Conservation (phyloP, 139 green algal species). For the Spirogloea muscicola region DNA sequence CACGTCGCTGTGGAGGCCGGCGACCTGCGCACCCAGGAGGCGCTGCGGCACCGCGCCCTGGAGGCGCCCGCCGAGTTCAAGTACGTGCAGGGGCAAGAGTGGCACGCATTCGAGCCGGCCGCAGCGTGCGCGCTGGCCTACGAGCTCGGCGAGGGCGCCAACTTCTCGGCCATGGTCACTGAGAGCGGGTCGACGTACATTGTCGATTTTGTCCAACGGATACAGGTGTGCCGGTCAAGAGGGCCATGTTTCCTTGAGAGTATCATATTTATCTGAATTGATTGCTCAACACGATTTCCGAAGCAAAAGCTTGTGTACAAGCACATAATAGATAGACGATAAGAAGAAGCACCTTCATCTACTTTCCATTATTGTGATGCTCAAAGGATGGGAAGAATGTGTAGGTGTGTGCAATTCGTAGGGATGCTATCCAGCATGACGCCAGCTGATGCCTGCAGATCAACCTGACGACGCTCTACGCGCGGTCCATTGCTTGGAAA, state of each 20-base stretch:
- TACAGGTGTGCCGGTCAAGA: constrained; percentile 10
- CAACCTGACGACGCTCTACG: constrained; percentile 20
- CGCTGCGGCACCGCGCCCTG: constrained; percentile 11
- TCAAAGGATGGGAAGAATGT: background rate
- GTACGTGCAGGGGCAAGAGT: constrained; percentile 14
- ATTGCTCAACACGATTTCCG: no score
- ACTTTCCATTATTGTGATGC: background rate
- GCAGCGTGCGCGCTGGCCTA: constrained; percentile 16
- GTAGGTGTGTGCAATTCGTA: background rate
- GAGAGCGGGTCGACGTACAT: constrained; percentile 30
- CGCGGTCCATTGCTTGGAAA: constrained; percentile 27
- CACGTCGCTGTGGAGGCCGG: constrained; percentile 16
- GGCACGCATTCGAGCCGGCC: constrained; percentile 22
- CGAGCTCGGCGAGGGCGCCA: constrained; percentile 34
- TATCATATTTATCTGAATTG: background rate
- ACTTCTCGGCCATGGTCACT: constrained; percentile 15
- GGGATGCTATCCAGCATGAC: background rate
- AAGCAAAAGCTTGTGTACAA: no score
- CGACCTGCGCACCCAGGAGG: constrained; percentile 15
- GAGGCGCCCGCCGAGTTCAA: constrained; percentile 14
- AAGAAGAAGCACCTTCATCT: background rate
- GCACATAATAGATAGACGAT: no score
- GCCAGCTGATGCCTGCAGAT: constrained; percentile 18
- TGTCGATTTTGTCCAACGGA: constrained; percentile 34
- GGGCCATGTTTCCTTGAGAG: background rate